Conservation (phyloP, 2,329 filamentous ascomycete species). For the Zymoseptoria tritici region DNA sequence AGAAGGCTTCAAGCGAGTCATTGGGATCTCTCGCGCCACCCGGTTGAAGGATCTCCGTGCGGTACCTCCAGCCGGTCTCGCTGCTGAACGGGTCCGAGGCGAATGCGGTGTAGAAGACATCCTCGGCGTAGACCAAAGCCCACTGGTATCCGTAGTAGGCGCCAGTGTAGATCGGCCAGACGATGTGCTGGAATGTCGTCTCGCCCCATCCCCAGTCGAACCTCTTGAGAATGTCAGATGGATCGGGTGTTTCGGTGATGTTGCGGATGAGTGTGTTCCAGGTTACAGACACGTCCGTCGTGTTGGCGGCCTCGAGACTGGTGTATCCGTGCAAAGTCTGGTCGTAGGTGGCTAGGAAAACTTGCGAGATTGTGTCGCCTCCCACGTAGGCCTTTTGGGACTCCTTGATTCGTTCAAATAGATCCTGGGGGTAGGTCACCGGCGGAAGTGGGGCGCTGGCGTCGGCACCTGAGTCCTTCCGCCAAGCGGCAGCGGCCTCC, state of each 20-base stretch:
- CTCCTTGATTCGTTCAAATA: background rate
- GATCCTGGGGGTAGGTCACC: background rate
- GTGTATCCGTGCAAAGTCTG: background rate
- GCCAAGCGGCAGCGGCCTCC: slow-evolving; percentile 1
- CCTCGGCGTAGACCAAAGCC: background rate
- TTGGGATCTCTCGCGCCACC: background rate
- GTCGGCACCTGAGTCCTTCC: background rate
- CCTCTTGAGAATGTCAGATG: background rate
- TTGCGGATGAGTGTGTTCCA: background rate
- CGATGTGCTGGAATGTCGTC: background rate
- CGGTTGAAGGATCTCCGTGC: background rate
- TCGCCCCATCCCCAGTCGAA: background rate
- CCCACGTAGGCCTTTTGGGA: background rate
- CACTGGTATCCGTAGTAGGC: background rate
- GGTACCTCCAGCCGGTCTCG: background rate
- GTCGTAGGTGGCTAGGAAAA: background rate
- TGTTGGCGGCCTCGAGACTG: background rate
- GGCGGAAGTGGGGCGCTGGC: background rate
- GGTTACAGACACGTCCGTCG: background rate
- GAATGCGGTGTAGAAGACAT: background rate
- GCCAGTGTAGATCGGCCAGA: background rate
- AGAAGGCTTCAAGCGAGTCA: background rate
- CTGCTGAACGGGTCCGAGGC: background rate
- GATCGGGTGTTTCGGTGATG: background rate
- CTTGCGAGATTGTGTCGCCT: background rate